Conservation (phyloP, 2,329 filamentous ascomycete species). For the Chrysosporium queenslandicum region DNA sequence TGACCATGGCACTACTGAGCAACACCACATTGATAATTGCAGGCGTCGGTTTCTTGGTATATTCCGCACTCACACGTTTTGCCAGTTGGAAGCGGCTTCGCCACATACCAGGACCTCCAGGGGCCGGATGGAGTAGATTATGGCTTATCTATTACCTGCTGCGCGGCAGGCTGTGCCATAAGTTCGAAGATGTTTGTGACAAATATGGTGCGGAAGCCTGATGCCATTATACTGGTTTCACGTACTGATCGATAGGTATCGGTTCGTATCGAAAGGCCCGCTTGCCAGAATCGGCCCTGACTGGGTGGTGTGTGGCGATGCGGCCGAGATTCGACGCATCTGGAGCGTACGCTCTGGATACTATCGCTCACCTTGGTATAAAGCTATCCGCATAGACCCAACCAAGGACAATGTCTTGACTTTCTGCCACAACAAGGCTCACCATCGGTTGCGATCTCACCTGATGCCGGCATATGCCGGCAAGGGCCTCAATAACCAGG, state of each 20-base stretch:
- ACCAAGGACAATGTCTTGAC: not conserved
- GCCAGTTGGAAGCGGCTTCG: not conserved
- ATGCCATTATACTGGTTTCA: not conserved
- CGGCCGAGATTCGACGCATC: not conserved
- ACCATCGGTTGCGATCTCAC: not conserved
- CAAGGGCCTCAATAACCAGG: slow-evolving; percentile 40
- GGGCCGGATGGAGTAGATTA: not conserved
- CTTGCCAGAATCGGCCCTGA: slow-evolving; percentile 1
- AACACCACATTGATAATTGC: not conserved
- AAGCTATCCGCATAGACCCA: slow-evolving; percentile 1
- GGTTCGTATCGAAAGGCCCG: not conserved
- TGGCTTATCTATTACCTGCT: slow-evolving; percentile 1
- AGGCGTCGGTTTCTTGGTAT: not conserved
- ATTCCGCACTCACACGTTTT: not conserved
- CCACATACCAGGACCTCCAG: slow-evolving; percentile 2
- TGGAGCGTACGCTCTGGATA: slow-evolving; percentile 6
- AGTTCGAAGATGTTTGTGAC: not conserved
- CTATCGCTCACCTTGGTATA: slow-evolving; percentile 2
- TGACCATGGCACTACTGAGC: slow-evolving; percentile 4
- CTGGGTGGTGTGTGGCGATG: not conserved
- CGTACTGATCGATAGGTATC: not conserved
- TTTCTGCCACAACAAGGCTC: not conserved
- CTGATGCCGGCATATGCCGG: slow-evolving; percentile 47
- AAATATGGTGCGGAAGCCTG: not conserved
- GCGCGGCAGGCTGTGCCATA: not conserved